A percentile compares a stretch with the other conserved stretches of the same genome.
Conservation (phyloP, 2,329 filamentous ascomycete species). For the Fusarium nygamai region DNA sequence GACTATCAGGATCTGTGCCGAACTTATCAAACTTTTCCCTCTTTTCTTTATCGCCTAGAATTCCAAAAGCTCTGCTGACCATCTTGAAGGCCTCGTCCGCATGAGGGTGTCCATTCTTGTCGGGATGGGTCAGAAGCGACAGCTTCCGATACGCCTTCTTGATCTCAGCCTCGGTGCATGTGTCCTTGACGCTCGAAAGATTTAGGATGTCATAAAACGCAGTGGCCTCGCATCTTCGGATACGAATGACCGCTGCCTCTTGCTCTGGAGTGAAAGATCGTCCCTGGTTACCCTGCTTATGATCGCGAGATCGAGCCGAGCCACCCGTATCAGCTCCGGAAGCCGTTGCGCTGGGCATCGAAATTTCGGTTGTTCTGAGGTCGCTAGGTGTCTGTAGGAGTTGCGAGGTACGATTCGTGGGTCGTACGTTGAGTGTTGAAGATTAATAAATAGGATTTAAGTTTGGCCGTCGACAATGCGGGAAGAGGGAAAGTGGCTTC, state of each 20-base stretch:
- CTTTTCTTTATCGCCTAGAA: slow-evolving; percentile 94
- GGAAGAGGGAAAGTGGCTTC: slow-evolving; percentile 38
- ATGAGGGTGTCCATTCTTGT: slow-evolving; percentile 97
- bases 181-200: slow-evolving; percentile 70
- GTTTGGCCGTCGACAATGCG: slow-evolving; percentile 15
- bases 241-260: slow-evolving; percentile 88
- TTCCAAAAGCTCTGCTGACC: slow-evolving; percentile 92
- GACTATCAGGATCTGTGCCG: slow-evolving; percentile 90
- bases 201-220: slow-evolving; percentile 96
- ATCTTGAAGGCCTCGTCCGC: slow-evolving; percentile 99
- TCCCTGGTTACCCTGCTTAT: slow-evolving; percentile 80
- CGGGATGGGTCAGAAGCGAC: slow-evolving; percentile 93
- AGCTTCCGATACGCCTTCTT: slow-evolving; percentile 98
- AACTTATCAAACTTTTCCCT: slow-evolving; percentile 82
- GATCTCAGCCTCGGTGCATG: slow-evolving; percentile 83
- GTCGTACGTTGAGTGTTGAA: slow-evolving; percentile 3
- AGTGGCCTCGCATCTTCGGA: slow-evolving; percentile 83
- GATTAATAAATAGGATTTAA: background rate
- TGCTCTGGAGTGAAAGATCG: slow-evolving; percentile 89
- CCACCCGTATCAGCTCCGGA: slow-evolving; percentile 64
- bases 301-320: slow-evolving; percentile 65
- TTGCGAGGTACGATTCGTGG: background rate
- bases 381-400: slow-evolving; percentile 1
- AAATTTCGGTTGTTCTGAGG: background rate
- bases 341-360: slow-evolving; percentile 60